phyloP scores from a whole-genome alignment of 768 basidiomycete species.

The Podaxis mareebaensis region DNA sequence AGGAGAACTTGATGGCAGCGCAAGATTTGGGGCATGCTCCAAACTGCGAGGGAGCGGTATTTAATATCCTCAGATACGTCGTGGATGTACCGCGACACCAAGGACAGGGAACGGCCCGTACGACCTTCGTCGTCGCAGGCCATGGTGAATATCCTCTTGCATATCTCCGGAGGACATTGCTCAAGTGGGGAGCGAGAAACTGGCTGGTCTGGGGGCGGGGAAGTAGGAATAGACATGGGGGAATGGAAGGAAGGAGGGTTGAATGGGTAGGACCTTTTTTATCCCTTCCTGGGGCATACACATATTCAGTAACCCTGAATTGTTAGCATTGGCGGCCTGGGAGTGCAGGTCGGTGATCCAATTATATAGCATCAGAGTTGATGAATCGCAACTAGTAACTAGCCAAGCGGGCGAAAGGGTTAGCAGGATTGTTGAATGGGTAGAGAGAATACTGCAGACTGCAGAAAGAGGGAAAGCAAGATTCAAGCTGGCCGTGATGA shows the following conservation, averaged over 20 bases:
- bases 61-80: conserved; percentile 25
- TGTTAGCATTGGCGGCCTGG: not conserved
- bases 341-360: not conserved
- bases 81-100: conserved; percentile 32
- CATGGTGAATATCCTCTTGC: conserved; percentile 24
- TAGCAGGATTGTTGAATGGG: no score
- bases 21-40: conserved; percentile 26
- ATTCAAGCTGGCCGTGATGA: not conserved
- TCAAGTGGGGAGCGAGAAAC: not conserved
- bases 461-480: no score
- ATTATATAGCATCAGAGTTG: no score
- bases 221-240: not conserved
- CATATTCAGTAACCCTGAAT: conserved; percentile 5
- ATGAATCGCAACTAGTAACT: no score
- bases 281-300: not conserved
- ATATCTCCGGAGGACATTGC: conserved; percentile 13
- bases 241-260: conserved; percentile 1
- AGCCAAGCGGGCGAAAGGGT: no score
- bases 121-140: conserved; percentile 37
- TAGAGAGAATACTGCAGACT: no score
- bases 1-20: conserved; percentile 26
- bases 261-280: not conserved
- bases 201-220: not conserved
- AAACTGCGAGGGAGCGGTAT: conserved; percentile 31
- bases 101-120: conserved; percentile 37